Conservation (phyloP, 2,329 filamentous ascomycete species). For the Ascocoryne sarcoides region DNA sequence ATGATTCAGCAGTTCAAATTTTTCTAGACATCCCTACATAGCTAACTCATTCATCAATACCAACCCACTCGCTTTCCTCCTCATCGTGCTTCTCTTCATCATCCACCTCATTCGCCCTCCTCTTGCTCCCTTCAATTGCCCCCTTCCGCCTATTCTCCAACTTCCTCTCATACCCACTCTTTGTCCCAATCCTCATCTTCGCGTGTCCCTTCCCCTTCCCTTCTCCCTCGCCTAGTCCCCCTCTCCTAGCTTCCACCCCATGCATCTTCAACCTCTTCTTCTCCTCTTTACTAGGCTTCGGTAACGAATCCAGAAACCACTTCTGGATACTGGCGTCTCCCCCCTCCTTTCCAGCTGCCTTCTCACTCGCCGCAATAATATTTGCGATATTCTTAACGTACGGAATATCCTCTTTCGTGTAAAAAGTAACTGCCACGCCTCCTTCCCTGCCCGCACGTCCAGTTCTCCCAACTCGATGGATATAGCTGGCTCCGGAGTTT, state of each 20-base stretch:
- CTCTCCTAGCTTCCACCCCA: slow-evolving; percentile 66
- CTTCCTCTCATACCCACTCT: slow-evolving; percentile 66
- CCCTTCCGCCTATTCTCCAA: slow-evolving; percentile 58
- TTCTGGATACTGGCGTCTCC: slow-evolving; percentile 58
- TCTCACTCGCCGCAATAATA: slow-evolving; percentile 78
- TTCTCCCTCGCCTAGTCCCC: slow-evolving; percentile 30
- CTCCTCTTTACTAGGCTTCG: slow-evolving; percentile 73
- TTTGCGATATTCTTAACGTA: slow-evolving; percentile 88
- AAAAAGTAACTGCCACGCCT: slow-evolving; percentile 86
- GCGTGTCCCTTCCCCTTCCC: slow-evolving; percentile 21
- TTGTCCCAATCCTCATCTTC: slow-evolving; percentile 63
- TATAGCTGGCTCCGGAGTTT: slow-evolving; percentile 79
- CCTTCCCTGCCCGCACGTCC: slow-evolving; percentile 81
- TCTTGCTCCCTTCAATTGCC: slow-evolving; percentile 54
- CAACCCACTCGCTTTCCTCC: slow-evolving; percentile 35
- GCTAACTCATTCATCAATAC: slow-evolving; percentile 35
- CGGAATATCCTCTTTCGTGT: slow-evolving; percentile 89
- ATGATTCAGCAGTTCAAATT: no score
- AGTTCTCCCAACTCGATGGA: slow-evolving; percentile 87
- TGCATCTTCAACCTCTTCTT: slow-evolving; percentile 73
- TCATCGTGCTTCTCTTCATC: slow-evolving; percentile 23
- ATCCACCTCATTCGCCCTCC: slow-evolving; percentile 34
- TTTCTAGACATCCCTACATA: no score
- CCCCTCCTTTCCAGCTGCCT: slow-evolving; percentile 48
- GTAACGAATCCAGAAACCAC: slow-evolving; percentile 84